phyloP scores from a whole-genome alignment of 2,329 filamentous ascomycete genomes.

The Epichloe elymi region DNA sequence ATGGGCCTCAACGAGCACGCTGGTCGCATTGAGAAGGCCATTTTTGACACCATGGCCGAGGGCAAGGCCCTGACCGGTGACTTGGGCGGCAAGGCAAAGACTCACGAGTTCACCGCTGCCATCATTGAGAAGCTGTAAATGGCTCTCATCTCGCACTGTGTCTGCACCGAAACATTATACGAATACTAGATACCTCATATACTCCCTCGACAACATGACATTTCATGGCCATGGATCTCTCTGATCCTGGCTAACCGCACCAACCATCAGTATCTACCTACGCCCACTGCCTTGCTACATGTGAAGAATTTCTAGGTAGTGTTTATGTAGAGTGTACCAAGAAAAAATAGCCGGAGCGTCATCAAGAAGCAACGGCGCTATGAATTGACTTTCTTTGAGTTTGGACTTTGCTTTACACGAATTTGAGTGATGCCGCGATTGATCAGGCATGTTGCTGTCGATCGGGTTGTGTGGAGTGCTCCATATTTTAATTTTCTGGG shows the following conservation, averaged over 20 bases:
- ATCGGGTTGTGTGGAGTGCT: no score
- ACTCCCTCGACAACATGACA: background rate
- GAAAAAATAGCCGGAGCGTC: constrained; percentile 8
- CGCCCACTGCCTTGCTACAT: constrained; percentile 4
- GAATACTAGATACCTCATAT: constrained; percentile 1
- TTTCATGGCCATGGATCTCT: background rate
- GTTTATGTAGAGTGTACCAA: constrained; percentile 18
- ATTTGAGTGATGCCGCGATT: no score
- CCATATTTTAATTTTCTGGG: no score
- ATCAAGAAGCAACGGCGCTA: constrained; percentile 18
- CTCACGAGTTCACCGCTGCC: constrained; percentile 80
- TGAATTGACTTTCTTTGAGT: constrained; percentile 4
- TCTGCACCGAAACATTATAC: background rate
- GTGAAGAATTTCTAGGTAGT: constrained; percentile 11
- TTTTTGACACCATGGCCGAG: constrained; percentile 89
- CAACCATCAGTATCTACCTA: constrained; percentile 2
- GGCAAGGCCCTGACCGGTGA: constrained; percentile 95
- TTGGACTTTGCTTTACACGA: no score
- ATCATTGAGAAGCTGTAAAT: constrained; percentile 62
- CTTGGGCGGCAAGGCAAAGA: constrained; percentile 92
- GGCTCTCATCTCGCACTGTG: background rate
- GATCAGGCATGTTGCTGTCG: no score
- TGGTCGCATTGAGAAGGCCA: constrained; percentile 79
- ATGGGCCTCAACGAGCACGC: constrained; percentile 86
- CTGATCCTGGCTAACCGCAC: background rate